A percentile compares a stretch with the other conserved stretches of the same genome.
phyloP scores from a whole-genome alignment of 106 monocot genomes.

The Platanthera guangdongensis region DNA sequence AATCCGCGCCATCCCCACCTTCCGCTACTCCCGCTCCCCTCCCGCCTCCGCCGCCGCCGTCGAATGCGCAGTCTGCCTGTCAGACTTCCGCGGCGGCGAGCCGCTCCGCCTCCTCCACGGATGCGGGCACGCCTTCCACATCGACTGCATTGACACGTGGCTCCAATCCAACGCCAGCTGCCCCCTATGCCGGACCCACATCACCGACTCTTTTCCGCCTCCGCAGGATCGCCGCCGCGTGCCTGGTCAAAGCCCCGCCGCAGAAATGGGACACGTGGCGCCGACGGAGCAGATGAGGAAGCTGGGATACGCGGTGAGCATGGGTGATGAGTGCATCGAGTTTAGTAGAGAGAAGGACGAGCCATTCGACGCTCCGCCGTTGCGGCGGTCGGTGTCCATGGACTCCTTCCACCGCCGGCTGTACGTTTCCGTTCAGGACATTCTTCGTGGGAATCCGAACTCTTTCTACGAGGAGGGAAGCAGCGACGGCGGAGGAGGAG shows the following conservation, averaged over 20 bases:
- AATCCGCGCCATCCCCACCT: conserved; percentile 22
- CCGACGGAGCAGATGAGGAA: conserved; percentile 9
- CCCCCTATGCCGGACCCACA: conserved; percentile 16
- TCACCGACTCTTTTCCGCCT: background rate
- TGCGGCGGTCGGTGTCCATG: conserved; percentile 76
- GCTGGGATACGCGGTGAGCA: conserved; percentile 21
- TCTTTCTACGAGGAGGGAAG: background rate
- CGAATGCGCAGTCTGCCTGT: conserved; percentile 22
- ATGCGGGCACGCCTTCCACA: conserved; percentile 24
- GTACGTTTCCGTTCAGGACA: conserved; percentile 41
- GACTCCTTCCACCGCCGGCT: conserved; percentile 40
- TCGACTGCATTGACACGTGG: conserved; percentile 26
- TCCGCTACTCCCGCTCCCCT: conserved; percentile 10
- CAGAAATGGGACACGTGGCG: conserved; percentile 20
- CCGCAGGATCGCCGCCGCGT: background rate
- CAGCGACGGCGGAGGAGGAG: conserved; percentile 9
- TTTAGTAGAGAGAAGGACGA: conserved; percentile 27
- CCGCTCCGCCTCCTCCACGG: conserved; percentile 12
- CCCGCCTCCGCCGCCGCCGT: background rate
- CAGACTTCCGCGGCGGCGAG: conserved; percentile 11
- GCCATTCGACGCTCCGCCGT: conserved; percentile 28
- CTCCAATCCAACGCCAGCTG: conserved; percentile 12
- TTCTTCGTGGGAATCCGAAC: conserved; percentile 12
- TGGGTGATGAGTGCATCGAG: conserved; percentile 57
- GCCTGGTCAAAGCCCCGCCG: background rate